Percentiles rank a stretch among this genome's conserved stretches.
Conservation (phyloP, 2,329 filamentous ascomycete species). For the Ceratocystis alfenasii region DNA sequence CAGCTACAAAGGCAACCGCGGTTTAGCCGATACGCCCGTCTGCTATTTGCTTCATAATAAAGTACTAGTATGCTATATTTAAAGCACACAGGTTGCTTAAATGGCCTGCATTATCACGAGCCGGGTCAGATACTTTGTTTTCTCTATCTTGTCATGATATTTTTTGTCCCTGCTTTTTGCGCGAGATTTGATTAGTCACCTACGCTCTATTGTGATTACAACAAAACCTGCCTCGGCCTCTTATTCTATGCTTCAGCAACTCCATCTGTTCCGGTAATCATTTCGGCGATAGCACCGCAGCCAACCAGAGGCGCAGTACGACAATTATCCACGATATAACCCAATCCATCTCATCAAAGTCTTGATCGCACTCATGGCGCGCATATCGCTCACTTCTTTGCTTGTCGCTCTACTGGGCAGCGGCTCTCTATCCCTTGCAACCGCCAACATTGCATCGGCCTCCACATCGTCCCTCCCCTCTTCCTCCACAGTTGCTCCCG, state of each 20-base stretch:
- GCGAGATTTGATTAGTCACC: not conserved
- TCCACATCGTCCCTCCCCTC: constrained; percentile 33
- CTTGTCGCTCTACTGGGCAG: constrained; percentile 24
- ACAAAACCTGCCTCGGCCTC: not conserved
- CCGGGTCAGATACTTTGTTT: not conserved
- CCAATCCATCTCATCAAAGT: not conserved
- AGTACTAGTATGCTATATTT: not conserved
- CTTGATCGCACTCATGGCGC: constrained; percentile 9
- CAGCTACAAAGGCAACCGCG: not conserved
- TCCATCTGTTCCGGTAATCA: not conserved
- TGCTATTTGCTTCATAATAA: not conserved
- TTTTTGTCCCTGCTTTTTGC: not conserved
- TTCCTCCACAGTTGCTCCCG: constrained; percentile 27
- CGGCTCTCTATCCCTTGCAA: constrained; percentile 29
- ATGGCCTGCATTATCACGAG: constrained; percentile 2
- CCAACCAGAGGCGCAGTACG: not conserved
- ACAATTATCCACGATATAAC: not conserved
- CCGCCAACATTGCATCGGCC: constrained; percentile 28
- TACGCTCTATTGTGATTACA: not conserved
- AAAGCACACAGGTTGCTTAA: constrained; percentile 2
- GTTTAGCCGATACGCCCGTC: not conserved
- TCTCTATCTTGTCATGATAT: not conserved
- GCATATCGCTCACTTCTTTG: constrained; percentile 8
- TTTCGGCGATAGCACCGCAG: not conserved
- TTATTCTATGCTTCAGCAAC: not conserved